phyloP scores from a whole-genome alignment of 257 asterid genomes.

The Anisodus tanguticus region DNA sequence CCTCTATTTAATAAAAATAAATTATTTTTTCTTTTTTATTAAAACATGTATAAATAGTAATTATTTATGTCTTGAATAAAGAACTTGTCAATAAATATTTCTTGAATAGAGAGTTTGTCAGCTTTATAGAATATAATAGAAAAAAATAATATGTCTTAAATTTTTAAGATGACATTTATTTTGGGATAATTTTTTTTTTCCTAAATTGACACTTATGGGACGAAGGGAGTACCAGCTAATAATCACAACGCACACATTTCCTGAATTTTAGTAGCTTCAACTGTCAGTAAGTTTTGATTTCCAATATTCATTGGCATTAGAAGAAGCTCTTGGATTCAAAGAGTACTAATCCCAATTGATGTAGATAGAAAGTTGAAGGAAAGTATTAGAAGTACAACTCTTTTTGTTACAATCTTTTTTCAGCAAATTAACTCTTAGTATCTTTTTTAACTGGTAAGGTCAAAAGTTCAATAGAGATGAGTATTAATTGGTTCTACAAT shows the following conservation, averaged over 20 bases:
- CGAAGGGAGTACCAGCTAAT: neutral
- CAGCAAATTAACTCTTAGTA: neutral
- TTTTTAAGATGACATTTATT: no score
- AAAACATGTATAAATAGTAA: no score
- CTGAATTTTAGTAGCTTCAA: neutral
- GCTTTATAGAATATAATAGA: no score
- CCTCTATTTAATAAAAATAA: no score
- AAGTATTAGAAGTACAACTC: neutral
- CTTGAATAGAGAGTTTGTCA: no score
- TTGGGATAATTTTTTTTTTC: no score
- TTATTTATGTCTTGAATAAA: no score
- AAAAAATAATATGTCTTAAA: no score
- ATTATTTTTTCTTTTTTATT: no score
- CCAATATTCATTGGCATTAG: neutral
- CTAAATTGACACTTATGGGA: no score
- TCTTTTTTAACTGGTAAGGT: neutral
- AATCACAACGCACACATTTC: neutral
- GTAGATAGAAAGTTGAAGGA: neutral
- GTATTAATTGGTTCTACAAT: neutral
- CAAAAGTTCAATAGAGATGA: neutral
- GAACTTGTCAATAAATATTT: no score
- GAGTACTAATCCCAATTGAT: neutral
- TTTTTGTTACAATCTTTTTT: neutral
- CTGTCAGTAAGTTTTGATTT: neutral
- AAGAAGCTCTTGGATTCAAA: neutral